Evolutionary conservation across 2,329 filamentous ascomycete genomes (phyloP), one percentile per base, ranked within the genome.

Genomic region (Ilyonectria destructans): DNA sequence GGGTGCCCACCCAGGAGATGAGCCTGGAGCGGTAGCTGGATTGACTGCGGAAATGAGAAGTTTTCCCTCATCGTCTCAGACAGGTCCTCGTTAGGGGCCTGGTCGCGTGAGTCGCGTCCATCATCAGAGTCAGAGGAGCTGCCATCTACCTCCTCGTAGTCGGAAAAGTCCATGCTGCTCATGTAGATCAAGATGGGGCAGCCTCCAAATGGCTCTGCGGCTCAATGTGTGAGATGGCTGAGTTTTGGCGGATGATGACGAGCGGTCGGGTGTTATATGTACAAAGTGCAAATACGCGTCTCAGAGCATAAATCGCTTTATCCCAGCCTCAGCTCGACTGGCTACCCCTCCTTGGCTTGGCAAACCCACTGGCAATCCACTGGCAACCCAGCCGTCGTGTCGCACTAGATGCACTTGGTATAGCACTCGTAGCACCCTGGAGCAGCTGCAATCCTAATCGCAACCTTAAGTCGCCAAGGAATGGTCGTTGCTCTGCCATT

Each of bases 151-250:
- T 26, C 26, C 26, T 26, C 26, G 26, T 26, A 26, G 26, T 26
- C 74, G 10, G 74, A 76, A 21, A 75, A 71, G 13, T 73, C 72
- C 74, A 75, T 75, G 37, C 58, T 51, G 43, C 6, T 31, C 17
- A 26, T 17, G 31, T 4, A 13, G 19, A 33, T 51, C 13, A 19
- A 13, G 6, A 35, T 26, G 1, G 43, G 7, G 19, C 12, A 17
- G 46, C 21, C 17, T 19, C 4, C 3, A 8, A 19, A 37, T 23
- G 31, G 17, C 8, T 21, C n/a, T 35, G 51, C 10, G 10, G n/a
- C 21, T 19, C 40, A 48, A 65, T 29, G 35, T 56, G 45, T 48
- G 56, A 65, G 56, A 49, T 6, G 15, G n/a, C 2, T 21, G n/a
- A 12, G 31, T 21, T 35, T 15, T 12, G 51, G 12, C 7, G 31